Base-by-base conservation (phyloP, 768 basidiomycete species). In the Tylopilus balloui region DNA sequence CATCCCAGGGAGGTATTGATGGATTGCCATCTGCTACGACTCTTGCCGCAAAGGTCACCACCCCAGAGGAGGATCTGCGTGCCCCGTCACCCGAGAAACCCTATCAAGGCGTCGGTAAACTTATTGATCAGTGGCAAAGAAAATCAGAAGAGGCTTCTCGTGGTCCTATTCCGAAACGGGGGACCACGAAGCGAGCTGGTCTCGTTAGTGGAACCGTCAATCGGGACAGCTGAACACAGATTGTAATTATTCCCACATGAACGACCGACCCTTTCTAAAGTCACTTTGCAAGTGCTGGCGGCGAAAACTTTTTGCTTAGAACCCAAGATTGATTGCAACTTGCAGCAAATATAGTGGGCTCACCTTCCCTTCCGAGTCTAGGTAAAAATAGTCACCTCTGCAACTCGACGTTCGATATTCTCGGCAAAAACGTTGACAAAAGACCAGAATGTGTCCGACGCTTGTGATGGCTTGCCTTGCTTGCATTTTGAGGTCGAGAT, bases 121-220 rank as follows among this genome's bases (percentile, higher is more conserved):
- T 92, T 29, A 92, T 92, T 55, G 87, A 89, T 62, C 81, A 91
- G 62, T 92, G 90, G 90, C 88, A 92, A 66, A 81, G 79, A 50
- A 91, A 86, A 69, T 80, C 84, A 15, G 85, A 84, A 55, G 81
- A 79, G 31, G 60, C 68, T 41, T 52, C 71, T 21, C 72, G 65
- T 21, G 61, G 63, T 21, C 64, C 64, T 19, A 54, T 53, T 24
- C 61, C 61, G 31, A 73, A 70, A 62, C 72, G 76, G 71, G 69
- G 67, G 27, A 59, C 63, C 24, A 50, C 65, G 3, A 81, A 75
- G 65, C 72, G 76, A 59, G 67, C 71, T 54, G 61, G 68, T 53
- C 64, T 65, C 54, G 56, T 58, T 41, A 47, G 53, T 32, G 62
- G 63, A 42, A 46, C 48, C 20, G 49, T 41, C 15, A 29, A 45